Evolutionary conservation across 2,329 filamentous ascomycete genomes (phyloP), one percentile per base, ranked within the genome.

Genomic region (Fusarium torulosum): DNA sequence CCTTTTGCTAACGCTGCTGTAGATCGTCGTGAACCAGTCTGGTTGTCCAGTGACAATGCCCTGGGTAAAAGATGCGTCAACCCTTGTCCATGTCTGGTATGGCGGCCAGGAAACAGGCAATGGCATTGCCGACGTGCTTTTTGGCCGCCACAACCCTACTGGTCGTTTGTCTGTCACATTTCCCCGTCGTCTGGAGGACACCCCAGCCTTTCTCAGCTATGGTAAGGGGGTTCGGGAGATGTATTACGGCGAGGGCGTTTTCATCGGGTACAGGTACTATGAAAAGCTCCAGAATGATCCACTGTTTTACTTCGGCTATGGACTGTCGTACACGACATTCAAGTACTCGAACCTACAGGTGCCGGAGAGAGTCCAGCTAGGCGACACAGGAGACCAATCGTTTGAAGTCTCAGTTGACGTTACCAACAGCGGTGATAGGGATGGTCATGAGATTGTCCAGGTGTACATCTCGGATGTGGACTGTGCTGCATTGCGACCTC

Each of bases 101-200:
- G 88, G 89, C 63, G 90, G 90, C 14, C 89, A 92, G 69, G 90
- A 92, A 75, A 86, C 87, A 6, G 90, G 90, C 1, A 90, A 91
- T 66, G 88, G 87, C 1, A 86, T 92, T 51, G 89, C 88, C 4
- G 89, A 91, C 66, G 84, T 91, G 1, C 79, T 92, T 7, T 88
- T 90, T 66, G 90, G 89, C 31, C 81, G 85, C 47, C 81, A 86
- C 45, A 91, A 68, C 33, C 72, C 72, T 1, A 44, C 84, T 53
- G 90, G 86, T 4, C 91, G 91, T 74, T 79, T 91, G 3, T 87
- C 88, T 0, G 79, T 91, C 8, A 88, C 83, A 1, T 91, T 64
- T 6, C 64, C 60, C 3, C 21, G 21, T 4, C 21, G 21, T 23
- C 21, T 23, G 21, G 21, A 23, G 21, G 21, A 23, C 21, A 23